Percentiles rank a stretch among this genome's conserved stretches.
Conservation (phyloP, 2,329 filamentous ascomycete species). For the Colletotrichum chrysophilum region DNA sequence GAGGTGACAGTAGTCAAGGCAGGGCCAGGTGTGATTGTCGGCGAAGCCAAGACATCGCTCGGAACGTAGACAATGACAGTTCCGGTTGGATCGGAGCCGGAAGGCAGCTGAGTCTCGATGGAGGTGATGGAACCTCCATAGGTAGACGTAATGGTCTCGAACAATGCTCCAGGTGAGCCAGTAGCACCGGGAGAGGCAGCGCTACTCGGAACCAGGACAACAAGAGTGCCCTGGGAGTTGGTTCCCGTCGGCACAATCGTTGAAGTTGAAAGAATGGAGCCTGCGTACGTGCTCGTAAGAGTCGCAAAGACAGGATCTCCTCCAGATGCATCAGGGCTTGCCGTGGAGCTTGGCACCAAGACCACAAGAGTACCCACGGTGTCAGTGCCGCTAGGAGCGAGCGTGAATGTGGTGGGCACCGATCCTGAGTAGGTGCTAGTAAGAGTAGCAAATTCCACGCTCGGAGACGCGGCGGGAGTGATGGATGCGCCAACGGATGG, state of each 20-base stretch:
- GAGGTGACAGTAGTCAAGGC: neutral
- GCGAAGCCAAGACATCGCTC: neutral
- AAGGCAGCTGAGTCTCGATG: neutral
- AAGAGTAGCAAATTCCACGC: neutral
- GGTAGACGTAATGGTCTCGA: neutral
- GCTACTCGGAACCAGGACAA: slow-evolving; percentile 7
- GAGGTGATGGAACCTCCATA: slow-evolving; percentile 6
- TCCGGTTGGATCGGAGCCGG: neutral
- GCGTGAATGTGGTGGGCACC: neutral
- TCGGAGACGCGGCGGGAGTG: neutral
- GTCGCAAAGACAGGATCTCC: neutral
- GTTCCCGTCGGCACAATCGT: neutral
- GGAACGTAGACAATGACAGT: slow-evolving; percentile 7
- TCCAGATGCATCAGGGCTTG: neutral
- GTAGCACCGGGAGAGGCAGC: neutral
- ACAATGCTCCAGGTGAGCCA: neutral
- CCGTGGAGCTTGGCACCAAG: slow-evolving; percentile 2
- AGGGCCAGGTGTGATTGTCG: neutral
- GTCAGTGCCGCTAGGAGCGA: neutral
- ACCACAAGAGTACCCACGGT: neutral
- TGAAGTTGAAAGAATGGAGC: neutral
- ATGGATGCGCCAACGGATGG: neutral
- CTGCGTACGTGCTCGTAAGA: slow-evolving; percentile 1
- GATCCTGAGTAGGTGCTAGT: slow-evolving; percentile 4
- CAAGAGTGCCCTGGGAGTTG: neutral